These are phyloP conservation scores for Fusarium staphyleae DNA, from an alignment of 2,329 filamentous ascomycete genomes.

Conservation along the genomic window DNA sequence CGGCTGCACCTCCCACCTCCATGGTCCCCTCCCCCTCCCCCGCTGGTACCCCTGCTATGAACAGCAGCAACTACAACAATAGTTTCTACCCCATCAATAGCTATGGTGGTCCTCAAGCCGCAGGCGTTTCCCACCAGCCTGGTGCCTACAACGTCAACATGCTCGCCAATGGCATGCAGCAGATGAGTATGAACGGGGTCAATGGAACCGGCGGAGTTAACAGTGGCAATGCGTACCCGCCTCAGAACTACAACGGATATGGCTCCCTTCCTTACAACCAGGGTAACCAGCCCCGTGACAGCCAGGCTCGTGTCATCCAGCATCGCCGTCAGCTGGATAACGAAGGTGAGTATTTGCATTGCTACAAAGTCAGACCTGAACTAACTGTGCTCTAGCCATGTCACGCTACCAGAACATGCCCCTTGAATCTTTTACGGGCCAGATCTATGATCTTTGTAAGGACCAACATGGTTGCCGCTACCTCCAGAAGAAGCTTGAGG, in stretches of 20 bases:
- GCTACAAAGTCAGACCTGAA: not conserved
- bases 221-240: conserved; percentile 57
- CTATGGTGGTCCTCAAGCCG: conserved; percentile 42
- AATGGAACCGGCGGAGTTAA: conserved; percentile 43
- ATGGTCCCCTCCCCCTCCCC: conserved; percentile 27
- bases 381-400: conserved; percentile 60
- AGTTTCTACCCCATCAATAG: conserved; percentile 45
- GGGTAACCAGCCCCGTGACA: conserved; percentile 70
- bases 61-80: conserved; percentile 44
- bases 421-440: conserved; percentile 79
- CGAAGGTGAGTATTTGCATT: conserved; percentile 60
- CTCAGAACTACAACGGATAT: conserved; percentile 66
- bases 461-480: conserved; percentile 98
- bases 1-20: conserved; percentile 37
- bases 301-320: conserved; percentile 77
- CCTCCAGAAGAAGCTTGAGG: conserved; percentile 96
- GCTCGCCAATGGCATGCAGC: conserved; percentile 72
- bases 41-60: not conserved
- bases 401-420: conserved; percentile 85
- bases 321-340: conserved; percentile 77
- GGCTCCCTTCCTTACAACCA: conserved; percentile 57
- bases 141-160: conserved; percentile 52
- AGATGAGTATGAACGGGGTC: conserved; percentile 62
- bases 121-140: conserved; percentile 35
- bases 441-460: conserved; percentile 92